phyloP scores from a whole-genome alignment of 768 basidiomycete genomes.

The Suillus subaureus region DNA sequence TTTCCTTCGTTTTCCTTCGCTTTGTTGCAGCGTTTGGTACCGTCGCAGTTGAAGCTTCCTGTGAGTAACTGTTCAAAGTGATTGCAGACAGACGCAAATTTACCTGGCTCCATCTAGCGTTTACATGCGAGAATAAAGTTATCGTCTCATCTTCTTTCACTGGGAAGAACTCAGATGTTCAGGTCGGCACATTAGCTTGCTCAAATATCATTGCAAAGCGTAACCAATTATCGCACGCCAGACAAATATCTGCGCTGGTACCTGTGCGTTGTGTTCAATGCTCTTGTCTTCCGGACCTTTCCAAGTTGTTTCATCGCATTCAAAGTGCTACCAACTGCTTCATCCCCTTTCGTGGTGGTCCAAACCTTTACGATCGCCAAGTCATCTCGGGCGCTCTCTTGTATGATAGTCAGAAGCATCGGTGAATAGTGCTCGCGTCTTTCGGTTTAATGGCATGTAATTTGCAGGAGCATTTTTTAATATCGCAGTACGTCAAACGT shows the following conservation, averaged over 20 bases:
- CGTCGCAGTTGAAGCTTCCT: not conserved
- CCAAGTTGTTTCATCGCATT: not conserved
- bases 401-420: slow-evolving; percentile 48
- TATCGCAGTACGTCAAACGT: slow-evolving; percentile 9
- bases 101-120: slow-evolving; percentile 1
- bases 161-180: slow-evolving; percentile 46
- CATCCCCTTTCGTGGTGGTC: slow-evolving; percentile 47
- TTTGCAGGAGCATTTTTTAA: slow-evolving; percentile 15
- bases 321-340: slow-evolving; percentile 47
- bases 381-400: slow-evolving; percentile 51
- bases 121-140: slow-evolving; percentile 10
- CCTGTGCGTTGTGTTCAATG: slow-evolving; percentile 33
- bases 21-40: not conserved
- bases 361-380: slow-evolving; percentile 49
- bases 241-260: slow-evolving; percentile 44
- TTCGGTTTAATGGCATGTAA: not conserved
- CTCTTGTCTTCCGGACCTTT: not conserved
- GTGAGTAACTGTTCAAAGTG: not conserved
- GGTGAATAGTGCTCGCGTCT: slow-evolving; percentile 26
- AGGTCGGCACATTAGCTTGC: slow-evolving; percentile 39
- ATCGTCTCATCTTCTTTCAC: slow-evolving; percentile 31
- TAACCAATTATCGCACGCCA: slow-evolving; percentile 9
- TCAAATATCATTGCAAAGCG: slow-evolving; percentile 8
- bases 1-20: not conserved
- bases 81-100: not conserved